Base-by-base conservation (phyloP, 805 yeast species). In the Pichia rugopelliculosa region DNA sequence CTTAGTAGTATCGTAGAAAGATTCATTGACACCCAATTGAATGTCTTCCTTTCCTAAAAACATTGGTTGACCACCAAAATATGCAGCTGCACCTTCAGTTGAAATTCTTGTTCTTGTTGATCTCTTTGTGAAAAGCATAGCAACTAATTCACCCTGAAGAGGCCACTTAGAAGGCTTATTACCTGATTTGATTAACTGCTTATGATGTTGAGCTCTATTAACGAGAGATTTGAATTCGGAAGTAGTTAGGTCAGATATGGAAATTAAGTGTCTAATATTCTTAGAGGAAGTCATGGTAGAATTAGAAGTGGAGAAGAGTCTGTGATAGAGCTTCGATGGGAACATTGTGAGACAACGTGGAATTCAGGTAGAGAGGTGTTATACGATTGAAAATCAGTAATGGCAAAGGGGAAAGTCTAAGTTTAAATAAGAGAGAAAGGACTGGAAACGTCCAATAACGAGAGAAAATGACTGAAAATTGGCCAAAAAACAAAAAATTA, bases 11-110 rank as follows among this genome's bases (percentile, higher is more conserved):
- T 93, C 99, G 59, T 85, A 84, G 50, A 88, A 69, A 0, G 93
- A 76, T 71, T 93, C 99, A 62, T 93, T 93, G 39, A 88, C 96
- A 39, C 99, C 99, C 47, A 93, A 72, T 67, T 93, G 99, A 62
- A 93, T 93, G 59, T 93, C 99, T 56, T 90, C 96, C 58, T 85
- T 88, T 44, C 99, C 98, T 55, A 93, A 73, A 60, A 93, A 93
- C 93, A 93, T 85, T 12, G 99, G 96, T 57, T 84, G 93, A 7
- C 90, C 98, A 18, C 98, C 98, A 56, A 91, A 85, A 62, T 84
- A 89, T 2, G 86, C 76, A 12, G 90, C 86, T 15, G 99, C 99
- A 44, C 96, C 97, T 64, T 93, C 99, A 11, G 90, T 75, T 22
- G 96, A 88, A 36, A 93, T 79, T 67, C 99, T 80, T 22, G 99